phyloP scores from a whole-genome alignment of 495 filamentous ascomycete species.

The Staphylotrichum longicolle region DNA sequence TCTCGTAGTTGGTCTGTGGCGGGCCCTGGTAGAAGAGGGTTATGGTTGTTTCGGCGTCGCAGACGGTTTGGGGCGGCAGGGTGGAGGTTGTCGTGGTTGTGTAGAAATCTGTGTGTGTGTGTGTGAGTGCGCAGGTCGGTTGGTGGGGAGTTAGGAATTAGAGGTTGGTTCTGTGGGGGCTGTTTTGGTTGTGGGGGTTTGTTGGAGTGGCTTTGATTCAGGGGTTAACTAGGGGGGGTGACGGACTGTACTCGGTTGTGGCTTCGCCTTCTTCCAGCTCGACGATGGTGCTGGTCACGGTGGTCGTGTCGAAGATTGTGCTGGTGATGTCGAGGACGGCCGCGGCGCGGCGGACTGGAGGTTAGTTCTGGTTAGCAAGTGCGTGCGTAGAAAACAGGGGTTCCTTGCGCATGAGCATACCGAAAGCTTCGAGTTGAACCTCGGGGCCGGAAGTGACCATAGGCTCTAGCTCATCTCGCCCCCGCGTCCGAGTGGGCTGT shows the following conservation, averaged over 20 bases:
- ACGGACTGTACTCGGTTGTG: slow-evolving; percentile 23
- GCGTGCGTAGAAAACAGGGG: no score
- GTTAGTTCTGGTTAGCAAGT: slow-evolving; percentile 8
- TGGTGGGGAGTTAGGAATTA: no score
- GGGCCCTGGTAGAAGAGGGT: slow-evolving; percentile 30
- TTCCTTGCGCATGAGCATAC: background rate
- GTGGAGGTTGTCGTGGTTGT: slow-evolving; percentile 25
- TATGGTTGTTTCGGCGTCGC: slow-evolving; percentile 28
- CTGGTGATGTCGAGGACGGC: slow-evolving; percentile 24
- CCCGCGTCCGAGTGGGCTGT: no score
- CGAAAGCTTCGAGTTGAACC: background rate
- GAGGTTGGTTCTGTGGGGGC: no score
- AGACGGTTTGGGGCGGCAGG: slow-evolving; percentile 29
- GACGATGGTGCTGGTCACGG: slow-evolving; percentile 25
- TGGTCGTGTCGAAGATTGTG: slow-evolving; percentile 29
- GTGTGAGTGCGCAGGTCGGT: no score
- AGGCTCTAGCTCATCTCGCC: background rate
- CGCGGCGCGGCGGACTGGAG: slow-evolving; percentile 14
- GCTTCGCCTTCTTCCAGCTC: slow-evolving; percentile 20
- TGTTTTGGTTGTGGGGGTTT: no score
- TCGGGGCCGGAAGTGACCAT: background rate
- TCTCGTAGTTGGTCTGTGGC: slow-evolving; percentile 28
- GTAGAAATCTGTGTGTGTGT: slow-evolving; percentile 19
- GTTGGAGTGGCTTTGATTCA: no score
- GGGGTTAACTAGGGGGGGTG: no score